phyloP scores from a whole-genome alignment of 176 grass and related monocot species.

The maize (Zea mays) region DNA sequence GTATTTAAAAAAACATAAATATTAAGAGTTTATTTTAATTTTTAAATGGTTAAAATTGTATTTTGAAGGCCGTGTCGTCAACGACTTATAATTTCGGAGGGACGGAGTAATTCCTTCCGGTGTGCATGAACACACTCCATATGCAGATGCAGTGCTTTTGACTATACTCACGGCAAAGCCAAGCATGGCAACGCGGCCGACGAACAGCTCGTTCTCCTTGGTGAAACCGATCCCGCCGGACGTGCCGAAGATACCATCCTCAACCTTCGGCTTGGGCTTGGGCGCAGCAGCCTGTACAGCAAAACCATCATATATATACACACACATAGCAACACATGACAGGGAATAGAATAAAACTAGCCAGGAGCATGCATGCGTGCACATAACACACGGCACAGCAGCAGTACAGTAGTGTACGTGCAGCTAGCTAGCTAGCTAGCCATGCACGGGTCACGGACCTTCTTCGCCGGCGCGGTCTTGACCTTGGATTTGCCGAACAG shows the following conservation, averaged over 20 bases:
- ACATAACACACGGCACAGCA: neutral
- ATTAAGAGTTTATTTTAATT: too few relatives aligned
- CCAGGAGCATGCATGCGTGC: neutral
- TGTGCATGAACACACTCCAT: neutral
- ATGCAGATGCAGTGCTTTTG: neutral
- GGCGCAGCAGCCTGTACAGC: constrained; percentile 10
- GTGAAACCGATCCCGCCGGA: constrained; percentile 99
- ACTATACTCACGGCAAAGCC: constrained; percentile 89
- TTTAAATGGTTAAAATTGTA: too few relatives aligned
- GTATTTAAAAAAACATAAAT: too few relatives aligned
- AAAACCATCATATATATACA: neutral
- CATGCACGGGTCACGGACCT: constrained; percentile 38
- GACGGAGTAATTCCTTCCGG: too few relatives aligned
- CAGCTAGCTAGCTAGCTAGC: neutral
- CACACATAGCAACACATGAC: neutral
- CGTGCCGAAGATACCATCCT: constrained; percentile 93
- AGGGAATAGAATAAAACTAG: neutral
- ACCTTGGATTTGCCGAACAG: constrained; percentile 76
- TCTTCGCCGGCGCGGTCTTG: constrained; percentile 64
- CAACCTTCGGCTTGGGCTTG: constrained; percentile 49
- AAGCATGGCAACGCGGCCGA: constrained; percentile 96
- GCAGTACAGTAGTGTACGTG: neutral
- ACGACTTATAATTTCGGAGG: too few relatives aligned
- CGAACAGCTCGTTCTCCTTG: constrained; percentile 99
- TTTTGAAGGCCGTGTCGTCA: too few relatives aligned